Conservation (phyloP, 2,329 filamentous ascomycete species). For the Nannizzia gypsea region DNA sequence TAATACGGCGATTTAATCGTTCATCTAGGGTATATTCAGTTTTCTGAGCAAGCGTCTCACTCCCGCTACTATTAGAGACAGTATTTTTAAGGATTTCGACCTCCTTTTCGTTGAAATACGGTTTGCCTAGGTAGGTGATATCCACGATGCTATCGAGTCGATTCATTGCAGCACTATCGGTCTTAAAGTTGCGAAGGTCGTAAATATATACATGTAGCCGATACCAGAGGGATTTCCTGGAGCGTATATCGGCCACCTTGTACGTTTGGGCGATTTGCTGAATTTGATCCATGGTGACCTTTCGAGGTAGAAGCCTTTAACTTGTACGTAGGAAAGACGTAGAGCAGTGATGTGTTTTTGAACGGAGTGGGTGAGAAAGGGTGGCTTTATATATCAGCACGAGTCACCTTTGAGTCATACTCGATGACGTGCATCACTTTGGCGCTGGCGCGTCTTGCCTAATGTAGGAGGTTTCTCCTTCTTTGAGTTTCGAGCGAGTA, state of each 20-base stretch:
- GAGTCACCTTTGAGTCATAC: neutral
- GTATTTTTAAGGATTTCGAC: constrained; percentile 8
- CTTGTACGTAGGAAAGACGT: neutral
- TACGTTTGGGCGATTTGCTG: constrained; percentile 2
- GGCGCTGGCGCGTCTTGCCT: neutral
- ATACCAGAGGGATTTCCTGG: constrained; percentile 16
- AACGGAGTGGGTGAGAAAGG: neutral
- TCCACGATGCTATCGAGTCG: constrained; percentile 16
- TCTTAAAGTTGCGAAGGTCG: constrained; percentile 17
- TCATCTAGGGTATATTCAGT: constrained; percentile 3
- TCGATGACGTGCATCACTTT: neutral
- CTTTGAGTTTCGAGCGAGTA: too few relatives aligned
- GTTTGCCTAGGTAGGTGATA: constrained; percentile 16
- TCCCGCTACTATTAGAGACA: neutral
- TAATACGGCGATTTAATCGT: constrained; percentile 17
- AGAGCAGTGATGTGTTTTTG: neutral
- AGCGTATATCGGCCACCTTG: constrained; percentile 6
- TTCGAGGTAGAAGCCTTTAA: neutral
- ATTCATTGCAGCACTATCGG: constrained; percentile 8
- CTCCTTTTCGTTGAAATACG: constrained; percentile 18
- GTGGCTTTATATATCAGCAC: constrained; percentile 1
- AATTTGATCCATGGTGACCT: neutral
- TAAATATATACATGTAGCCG: constrained; percentile 18
- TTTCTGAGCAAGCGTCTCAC: constrained; percentile 4
- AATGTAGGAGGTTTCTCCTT: neutral